phyloP scores from a whole-genome alignment of 345 rosid genomes.

The Syzygium oleosum region DNA sequence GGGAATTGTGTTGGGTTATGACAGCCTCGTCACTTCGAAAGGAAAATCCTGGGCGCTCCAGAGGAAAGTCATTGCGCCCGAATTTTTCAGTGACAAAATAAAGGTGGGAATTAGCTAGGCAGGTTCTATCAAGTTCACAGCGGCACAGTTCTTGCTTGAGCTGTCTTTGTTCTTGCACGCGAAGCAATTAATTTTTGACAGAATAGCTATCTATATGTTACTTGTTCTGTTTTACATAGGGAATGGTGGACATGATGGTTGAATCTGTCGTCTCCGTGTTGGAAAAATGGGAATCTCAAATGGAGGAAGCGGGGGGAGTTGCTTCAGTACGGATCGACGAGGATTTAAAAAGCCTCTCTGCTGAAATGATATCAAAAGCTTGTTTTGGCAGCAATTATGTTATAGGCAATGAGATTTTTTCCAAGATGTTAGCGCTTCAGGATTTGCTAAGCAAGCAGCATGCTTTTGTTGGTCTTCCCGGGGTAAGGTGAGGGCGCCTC shows the following conservation, averaged over 20 bases:
- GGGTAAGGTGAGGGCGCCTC: neutral
- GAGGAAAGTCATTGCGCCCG: slow-evolving; percentile 21
- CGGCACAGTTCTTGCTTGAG: neutral
- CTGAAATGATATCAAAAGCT: slow-evolving; percentile 20
- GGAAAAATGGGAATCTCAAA: slow-evolving; percentile 3
- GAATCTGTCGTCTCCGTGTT: slow-evolving; percentile 1
- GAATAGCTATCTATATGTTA: neutral
- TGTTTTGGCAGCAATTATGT: slow-evolving; percentile 20
- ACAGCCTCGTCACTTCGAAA: neutral
- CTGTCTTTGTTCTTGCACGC: neutral
- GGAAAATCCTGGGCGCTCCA: slow-evolving; percentile 13
- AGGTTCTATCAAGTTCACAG: neutral
- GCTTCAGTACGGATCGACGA: slow-evolving; percentile 1
- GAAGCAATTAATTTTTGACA: neutral
- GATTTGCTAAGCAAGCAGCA: neutral
- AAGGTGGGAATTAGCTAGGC: slow-evolving; percentile 5
- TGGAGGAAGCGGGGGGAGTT: neutral
- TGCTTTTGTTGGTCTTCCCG: neutral
- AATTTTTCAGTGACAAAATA: slow-evolving; percentile 11
- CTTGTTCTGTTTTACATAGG: neutral
- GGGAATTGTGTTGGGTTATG: neutral
- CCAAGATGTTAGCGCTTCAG: slow-evolving; percentile 9
- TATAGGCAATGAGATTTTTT: slow-evolving; percentile 14
- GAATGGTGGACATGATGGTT: slow-evolving; percentile 16
- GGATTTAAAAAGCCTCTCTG: slow-evolving; percentile 14